Conservation (phyloP, 1,284 basidiomycete genomes). For the Phellinidium pouzarii region DNA sequence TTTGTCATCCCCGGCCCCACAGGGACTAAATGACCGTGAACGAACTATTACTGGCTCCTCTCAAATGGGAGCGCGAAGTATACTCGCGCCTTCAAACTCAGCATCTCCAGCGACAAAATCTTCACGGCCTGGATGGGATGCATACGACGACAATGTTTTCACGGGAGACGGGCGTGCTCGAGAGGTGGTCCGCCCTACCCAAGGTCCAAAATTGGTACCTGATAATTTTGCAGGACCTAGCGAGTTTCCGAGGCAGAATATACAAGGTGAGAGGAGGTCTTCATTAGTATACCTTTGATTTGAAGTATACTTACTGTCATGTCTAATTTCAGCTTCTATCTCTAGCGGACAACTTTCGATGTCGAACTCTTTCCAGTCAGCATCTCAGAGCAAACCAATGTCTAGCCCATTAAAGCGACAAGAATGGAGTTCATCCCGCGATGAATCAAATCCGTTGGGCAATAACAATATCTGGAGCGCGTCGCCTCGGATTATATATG, state of each 20-base stretch:
- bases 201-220: background rate
- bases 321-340: background rate
- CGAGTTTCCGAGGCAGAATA: background rate
- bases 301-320: background rate
- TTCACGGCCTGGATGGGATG: background rate
- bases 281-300: background rate
- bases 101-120: background rate
- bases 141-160: background rate
- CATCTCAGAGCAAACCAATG: background rate
- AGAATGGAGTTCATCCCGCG: constrained; percentile 5
- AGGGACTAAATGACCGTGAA: background rate
- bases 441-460: background rate
- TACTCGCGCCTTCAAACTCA: background rate
- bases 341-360: background rate
- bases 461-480: background rate
- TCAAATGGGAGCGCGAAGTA: background rate
- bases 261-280: background rate
- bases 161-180: background rate
- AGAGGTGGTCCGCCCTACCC: background rate
- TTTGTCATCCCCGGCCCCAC: background rate
- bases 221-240: background rate
- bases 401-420: background rate
- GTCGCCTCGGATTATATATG: background rate
- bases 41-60: background rate
- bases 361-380: background rate